Conservation (phyloP, 441 rosid species). For the Iberis amara region DNA sequence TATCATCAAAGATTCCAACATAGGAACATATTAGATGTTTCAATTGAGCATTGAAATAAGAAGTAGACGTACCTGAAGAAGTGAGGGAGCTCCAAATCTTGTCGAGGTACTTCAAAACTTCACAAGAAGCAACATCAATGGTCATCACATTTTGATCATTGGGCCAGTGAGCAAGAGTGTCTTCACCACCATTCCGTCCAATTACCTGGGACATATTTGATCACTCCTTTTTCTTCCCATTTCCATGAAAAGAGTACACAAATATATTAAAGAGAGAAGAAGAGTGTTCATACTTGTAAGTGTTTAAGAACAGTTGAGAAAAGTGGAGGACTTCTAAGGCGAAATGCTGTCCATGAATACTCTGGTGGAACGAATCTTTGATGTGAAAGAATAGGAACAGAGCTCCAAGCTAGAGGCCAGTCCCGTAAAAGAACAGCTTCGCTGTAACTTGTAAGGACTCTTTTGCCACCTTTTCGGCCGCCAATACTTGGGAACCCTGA, state of each 20-base stretch:
- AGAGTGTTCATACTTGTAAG: slow-evolving; percentile 56
- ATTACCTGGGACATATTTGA: slow-evolving; percentile 47
- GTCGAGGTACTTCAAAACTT: slow-evolving; percentile 80
- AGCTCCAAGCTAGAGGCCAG: slow-evolving; percentile 99
- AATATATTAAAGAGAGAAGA: slow-evolving; percentile 17
- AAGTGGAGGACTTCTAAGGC: slow-evolving; percentile 82
- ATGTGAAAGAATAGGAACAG: slow-evolving; percentile 73
- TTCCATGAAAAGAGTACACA: slow-evolving; percentile 13
- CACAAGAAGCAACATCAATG: slow-evolving; percentile 71
- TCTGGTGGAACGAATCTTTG: slow-evolving; percentile 86
- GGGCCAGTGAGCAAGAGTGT: slow-evolving; percentile 98
- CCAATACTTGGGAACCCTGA: slow-evolving; percentile 74
- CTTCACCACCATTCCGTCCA: slow-evolving; percentile 93
- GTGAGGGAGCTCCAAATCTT: slow-evolving; percentile 80
- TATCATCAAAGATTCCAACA: slow-evolving; percentile 12
- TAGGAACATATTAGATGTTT: background rate
- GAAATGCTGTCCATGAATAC: slow-evolving; percentile 80
- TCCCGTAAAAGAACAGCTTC: slow-evolving; percentile 75
- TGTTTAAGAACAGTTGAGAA: slow-evolving; percentile 79
- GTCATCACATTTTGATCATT: slow-evolving; percentile 69
- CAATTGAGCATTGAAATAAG: slow-evolving; percentile 10
- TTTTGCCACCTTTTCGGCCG: slow-evolving; percentile 62
- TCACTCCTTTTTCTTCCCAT: slow-evolving; percentile 25
- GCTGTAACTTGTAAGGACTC: slow-evolving; percentile 81
- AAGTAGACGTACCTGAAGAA: slow-evolving; percentile 59